A percentile compares a stretch with the other conserved stretches of the same genome.
Conservation (phyloP, 108 stramenopile genomes). For the Cyclotella choctawhatcheeana region DNA sequence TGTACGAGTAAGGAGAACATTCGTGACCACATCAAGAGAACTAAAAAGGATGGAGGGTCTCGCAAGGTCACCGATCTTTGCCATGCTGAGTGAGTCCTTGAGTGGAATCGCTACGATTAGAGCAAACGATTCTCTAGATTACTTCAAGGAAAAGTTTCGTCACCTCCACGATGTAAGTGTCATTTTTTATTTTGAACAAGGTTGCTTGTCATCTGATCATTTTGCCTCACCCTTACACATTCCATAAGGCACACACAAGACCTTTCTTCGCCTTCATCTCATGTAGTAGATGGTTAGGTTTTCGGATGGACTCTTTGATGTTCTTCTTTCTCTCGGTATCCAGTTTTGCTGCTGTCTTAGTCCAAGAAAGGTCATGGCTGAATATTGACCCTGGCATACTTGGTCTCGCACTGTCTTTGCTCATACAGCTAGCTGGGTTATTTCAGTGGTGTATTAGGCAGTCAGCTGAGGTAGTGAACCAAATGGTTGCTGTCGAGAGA, state of each 20-base stretch:
- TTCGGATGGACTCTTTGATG: slow-evolving; percentile 86
- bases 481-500: slow-evolving; percentile 92
- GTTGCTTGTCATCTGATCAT: background rate
- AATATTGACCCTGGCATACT: slow-evolving; percentile 78
- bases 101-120: slow-evolving; percentile 91
- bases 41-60: slow-evolving; percentile 87
- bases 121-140: slow-evolving; percentile 69
- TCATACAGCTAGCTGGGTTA: slow-evolving; percentile 67
- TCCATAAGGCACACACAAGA: slow-evolving; percentile 39
- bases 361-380: slow-evolving; percentile 62
- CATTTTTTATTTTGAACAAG: too few relatives aligned
- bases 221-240: background rate
- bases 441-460: slow-evolving; percentile 85
- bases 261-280: slow-evolving; percentile 89
- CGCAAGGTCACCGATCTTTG: slow-evolving; percentile 88
- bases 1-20: slow-evolving; percentile 64
- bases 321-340: slow-evolving; percentile 71
- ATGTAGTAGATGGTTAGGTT: slow-evolving; percentile 89
- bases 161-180: slow-evolving; percentile 63
- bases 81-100: slow-evolving; percentile 85
- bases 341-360: slow-evolving; percentile 80
- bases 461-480: slow-evolving; percentile 90
- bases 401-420: slow-evolving; percentile 75
- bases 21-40: slow-evolving; percentile 82
- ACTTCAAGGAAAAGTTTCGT: slow-evolving; percentile 72